These are phyloP conservation scores for Ceratocystiopsis brevicomis DNA, from an alignment of 2,329 filamentous ascomycete genomes.

Conservation along the genomic window DNA sequence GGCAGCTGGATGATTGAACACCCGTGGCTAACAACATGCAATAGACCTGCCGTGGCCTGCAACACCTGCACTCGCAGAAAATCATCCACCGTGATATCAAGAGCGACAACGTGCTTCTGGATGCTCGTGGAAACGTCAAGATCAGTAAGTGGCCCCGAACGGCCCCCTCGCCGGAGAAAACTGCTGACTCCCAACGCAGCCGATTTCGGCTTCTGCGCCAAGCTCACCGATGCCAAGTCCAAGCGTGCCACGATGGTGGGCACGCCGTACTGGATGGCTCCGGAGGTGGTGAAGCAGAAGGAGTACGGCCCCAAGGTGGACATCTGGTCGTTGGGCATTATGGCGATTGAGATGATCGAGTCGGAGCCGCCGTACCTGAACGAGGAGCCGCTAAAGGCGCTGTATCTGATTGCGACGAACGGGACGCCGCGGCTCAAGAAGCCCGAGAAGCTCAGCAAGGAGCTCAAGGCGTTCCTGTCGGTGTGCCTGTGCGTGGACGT, in stretches of 20 bases:
- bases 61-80: conserved; percentile 85
- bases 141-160: conserved; percentile 49
- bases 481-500: conserved; percentile 95
- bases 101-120: conserved; percentile 92
- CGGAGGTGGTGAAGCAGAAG: conserved; percentile 97
- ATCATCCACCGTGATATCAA: conserved; percentile 99
- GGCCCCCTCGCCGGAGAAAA: not conserved
- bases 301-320: conserved; percentile 97
- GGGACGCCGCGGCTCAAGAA: conserved; percentile 95
- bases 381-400: conserved; percentile 89
- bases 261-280: conserved; percentile 99
- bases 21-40: not conserved
- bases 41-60: conserved; percentile 85
- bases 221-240: conserved; percentile 87
- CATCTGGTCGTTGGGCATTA: conserved; percentile 97
- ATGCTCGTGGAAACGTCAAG: conserved; percentile 89
- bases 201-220: conserved; percentile 98
- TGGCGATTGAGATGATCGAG: conserved; percentile 99
- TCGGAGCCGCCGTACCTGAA: conserved; percentile 95
- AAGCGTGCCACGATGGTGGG: conserved; percentile 99
- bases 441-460: conserved; percentile 92
- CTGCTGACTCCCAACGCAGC: conserved; percentile 28
- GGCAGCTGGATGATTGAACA: not conserved
- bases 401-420: conserved; percentile 95
- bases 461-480: conserved; percentile 90